Percentiles rank a stretch among this genome's conserved stretches.
These are phyloP conservation scores for Globisporangium iwayamae DNA, from an alignment of 352 stramenopile species.

Conservation along the genomic window DNA sequence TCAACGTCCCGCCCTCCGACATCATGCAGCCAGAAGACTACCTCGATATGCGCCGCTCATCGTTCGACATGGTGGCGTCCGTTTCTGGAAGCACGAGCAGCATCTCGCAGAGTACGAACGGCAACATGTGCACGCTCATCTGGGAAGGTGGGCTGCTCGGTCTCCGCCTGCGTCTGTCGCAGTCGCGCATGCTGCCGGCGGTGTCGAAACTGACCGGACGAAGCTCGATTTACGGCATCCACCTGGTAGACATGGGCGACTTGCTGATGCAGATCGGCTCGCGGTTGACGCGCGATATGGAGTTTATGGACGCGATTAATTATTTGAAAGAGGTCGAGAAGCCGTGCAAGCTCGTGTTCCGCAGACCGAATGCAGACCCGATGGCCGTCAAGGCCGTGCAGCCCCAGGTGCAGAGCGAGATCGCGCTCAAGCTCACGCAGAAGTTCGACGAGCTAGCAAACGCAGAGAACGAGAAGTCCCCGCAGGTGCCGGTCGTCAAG, in stretches of 20 bases:
- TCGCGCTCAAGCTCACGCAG: constrained; percentile 64
- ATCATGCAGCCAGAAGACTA: constrained; percentile 39
- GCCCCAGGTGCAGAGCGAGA: constrained; percentile 57
- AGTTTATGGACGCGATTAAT: constrained; percentile 80
- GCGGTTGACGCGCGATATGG: constrained; percentile 68
- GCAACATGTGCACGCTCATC: constrained; percentile 75
- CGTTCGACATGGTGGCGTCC: constrained; percentile 65
- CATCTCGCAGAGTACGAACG: constrained; percentile 47
- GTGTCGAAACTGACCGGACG: constrained; percentile 85
- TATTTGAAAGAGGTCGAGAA: constrained; percentile 80
- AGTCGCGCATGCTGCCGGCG: constrained; percentile 72
- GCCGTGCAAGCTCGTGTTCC: constrained; percentile 75
- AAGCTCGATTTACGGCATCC: constrained; percentile 83
- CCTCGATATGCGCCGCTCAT: constrained; percentile 59
- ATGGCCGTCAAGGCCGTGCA: constrained; percentile 80
- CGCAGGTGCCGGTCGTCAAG: constrained; percentile 62
- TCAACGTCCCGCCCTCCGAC: constrained; percentile 13
- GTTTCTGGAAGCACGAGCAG: constrained; percentile 62
- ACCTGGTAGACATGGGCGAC: constrained; percentile 82
- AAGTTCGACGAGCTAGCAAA: constrained; percentile 78
- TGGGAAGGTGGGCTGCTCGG: constrained; percentile 83
- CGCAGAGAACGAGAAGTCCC: constrained; percentile 69
- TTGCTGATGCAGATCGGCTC: constrained; percentile 73
- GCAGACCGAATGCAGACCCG: constrained; percentile 57
- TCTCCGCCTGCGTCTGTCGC: constrained; percentile 71